A percentile compares a stretch with the other conserved stretches of the same genome.
phyloP scores from a whole-genome alignment of 768 basidiomycete genomes.

The Boletus fagicola region DNA sequence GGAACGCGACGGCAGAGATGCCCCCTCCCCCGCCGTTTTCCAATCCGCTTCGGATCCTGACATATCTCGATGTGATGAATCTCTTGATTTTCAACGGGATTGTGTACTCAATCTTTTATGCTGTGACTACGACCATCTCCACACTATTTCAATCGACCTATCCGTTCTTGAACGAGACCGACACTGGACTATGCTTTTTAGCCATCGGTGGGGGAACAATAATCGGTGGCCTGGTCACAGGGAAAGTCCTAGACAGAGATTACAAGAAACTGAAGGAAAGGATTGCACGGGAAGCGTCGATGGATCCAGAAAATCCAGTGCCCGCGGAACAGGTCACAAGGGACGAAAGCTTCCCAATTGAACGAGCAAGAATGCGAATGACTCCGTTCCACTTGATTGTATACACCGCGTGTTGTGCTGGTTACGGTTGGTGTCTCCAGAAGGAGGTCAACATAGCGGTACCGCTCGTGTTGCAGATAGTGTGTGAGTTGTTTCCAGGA shows the following conservation, averaged over 20 bases:
- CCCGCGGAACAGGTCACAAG: slow-evolving; percentile 23
- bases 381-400: slow-evolving; percentile 43
- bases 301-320: slow-evolving; percentile 23
- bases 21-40: slow-evolving; percentile 25
- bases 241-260: slow-evolving; percentile 64
- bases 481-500: slow-evolving; percentile 13
- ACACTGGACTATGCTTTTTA: slow-evolving; percentile 75
- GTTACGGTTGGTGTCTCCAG: slow-evolving; percentile 64
- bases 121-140: slow-evolving; percentile 44
- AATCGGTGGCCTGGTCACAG: slow-evolving; percentile 55
- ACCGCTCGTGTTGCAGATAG: slow-evolving; percentile 50
- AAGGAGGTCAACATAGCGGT: slow-evolving; percentile 47
- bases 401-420: slow-evolving; percentile 42
- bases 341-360: slow-evolving; percentile 55
- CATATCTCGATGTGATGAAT: slow-evolving; percentile 37
- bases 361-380: slow-evolving; percentile 52
- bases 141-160: slow-evolving; percentile 51
- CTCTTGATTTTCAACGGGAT: slow-evolving; percentile 54
- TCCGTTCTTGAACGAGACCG: slow-evolving; percentile 45
- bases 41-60: slow-evolving; percentile 40
- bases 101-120: slow-evolving; percentile 51
- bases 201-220: slow-evolving; percentile 72
- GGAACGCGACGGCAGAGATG: neutral
- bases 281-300: slow-evolving; percentile 10
- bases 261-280: slow-evolving; percentile 44